Base-by-base conservation (phyloP, 106 monocot genomes). In the Phalaenopsis aphrodite region DNA sequence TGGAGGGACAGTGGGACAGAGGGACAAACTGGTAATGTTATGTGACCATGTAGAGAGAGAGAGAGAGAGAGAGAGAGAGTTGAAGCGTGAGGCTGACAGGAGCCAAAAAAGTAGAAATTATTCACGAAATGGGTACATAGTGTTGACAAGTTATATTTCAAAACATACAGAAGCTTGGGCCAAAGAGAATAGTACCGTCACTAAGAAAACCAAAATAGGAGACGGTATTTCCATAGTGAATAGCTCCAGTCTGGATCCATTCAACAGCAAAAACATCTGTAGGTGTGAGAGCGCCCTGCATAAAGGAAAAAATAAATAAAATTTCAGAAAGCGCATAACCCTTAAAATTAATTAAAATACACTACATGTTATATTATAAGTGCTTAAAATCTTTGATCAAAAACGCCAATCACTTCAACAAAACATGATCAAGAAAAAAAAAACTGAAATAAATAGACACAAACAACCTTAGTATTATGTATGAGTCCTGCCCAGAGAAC, bases 151-250 rank as follows among this genome's bases (percentile, higher is more conserved):
- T 7, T 45, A 75, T 45, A 47, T 39, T 72, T 21, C 75, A 75
- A 8, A 4, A 19, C 14, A n/a, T 3, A 72, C 3, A 46, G 5
- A 75, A n/a, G 45, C 75, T 45, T 75, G 30, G 71, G 21, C 17
- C 47, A 46, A 78, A 65, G 37, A 75, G 80, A n/a, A 76, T 71
- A 41, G 85, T 92, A 99, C 99, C 99, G 84, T 99, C 99, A 85
- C 93, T 90, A 30, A 99, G 80, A 75, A 99, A 99, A 80, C 99
- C 99, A 87, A 85, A 99, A 83, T 94, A 99, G 61, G 93, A 86
- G 73, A 93, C 99, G n/a, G 94, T 99, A 47, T 87, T 77, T 55
- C 99, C 99, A 78, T 88, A 99, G 74, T 99, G 94, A 85, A 91
- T 84, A 77, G 45, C 76, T 41, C 91, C 94, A 74, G 84, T 91